These are phyloP conservation scores for Pluteus cervinus DNA, from an alignment of 768 basidiomycete species.

Conservation along the genomic window DNA sequence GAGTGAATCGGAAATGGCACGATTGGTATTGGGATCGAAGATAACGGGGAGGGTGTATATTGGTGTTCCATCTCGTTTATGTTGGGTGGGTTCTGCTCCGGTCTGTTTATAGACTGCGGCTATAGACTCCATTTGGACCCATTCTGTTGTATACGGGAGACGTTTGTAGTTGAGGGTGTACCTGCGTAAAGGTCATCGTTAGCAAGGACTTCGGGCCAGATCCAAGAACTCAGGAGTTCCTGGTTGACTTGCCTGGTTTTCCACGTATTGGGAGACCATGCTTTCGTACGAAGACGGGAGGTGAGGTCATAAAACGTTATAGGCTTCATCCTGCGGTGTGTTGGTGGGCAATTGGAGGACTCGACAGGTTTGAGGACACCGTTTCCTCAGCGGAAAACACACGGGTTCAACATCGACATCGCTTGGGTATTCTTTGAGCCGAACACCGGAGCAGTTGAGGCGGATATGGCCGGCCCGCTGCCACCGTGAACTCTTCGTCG, in stretches of 20 bases:
- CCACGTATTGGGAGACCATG: conserved; percentile 1
- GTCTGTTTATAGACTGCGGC: conserved; percentile 16
- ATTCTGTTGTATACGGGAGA: conserved; percentile 26
- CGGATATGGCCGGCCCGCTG: too few species aligned
- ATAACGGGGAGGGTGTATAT: conserved; percentile 35
- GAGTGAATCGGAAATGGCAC: conserved; percentile 24
- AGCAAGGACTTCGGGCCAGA: too few species aligned
- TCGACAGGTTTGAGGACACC: too few species aligned
- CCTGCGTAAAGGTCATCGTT: too few species aligned
- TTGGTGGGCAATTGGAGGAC: too few species aligned
- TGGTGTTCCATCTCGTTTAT: conserved; percentile 16
- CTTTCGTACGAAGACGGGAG: conserved; percentile 3
- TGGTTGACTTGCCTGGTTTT: neutral
- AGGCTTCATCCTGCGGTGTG: too few species aligned
- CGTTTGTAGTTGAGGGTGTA: conserved; percentile 10
- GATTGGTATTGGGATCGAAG: conserved; percentile 27
- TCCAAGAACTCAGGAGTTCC: too few species aligned
- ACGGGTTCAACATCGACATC: too few species aligned
- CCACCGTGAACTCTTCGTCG: too few species aligned
- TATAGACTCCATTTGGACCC: conserved; percentile 38
- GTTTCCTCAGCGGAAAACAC: too few species aligned
- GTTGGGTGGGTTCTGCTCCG: conserved; percentile 20
- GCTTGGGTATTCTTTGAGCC: too few species aligned
- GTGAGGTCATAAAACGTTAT: conserved; percentile 13
- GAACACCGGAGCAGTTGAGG: too few species aligned